Evolutionary conservation across 1,284 basidiomycete species (phyloP), one percentile per base, ranked within the genome.

Genomic region (Cryptococcus sp.): DNA sequence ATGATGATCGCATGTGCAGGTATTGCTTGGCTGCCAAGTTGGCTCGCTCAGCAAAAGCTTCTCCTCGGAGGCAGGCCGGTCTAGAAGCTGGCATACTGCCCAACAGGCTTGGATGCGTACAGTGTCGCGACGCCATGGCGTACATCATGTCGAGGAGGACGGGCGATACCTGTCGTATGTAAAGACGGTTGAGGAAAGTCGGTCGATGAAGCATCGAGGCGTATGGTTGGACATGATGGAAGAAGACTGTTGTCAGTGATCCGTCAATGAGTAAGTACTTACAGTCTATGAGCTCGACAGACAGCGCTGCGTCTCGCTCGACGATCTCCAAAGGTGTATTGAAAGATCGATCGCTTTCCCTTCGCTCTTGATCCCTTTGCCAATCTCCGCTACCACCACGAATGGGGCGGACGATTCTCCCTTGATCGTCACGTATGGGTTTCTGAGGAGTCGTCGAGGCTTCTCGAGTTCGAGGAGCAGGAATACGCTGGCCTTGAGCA

Each of bases 71-170:
- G 49, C 61, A 63, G 41, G 65, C 10, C 16, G 74, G 66, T 10
- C 61, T 56, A n/a, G 53, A 46, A 4, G 65, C 52, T 1, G 68
- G 59, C 45, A 64, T 59, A 2, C 63, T 56, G 3, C 58, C 41
- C 13, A 73, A 52, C 31, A 73, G 55, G 5, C 53, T 19, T 1
- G 62, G 65, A 49, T 74, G 72, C 31, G 71, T 67, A 54, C 63
- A 74, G 46, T 72, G 57, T 11, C 77, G 72, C 9, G 74, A 67
- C 19, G 74, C 61, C 19, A 77, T 55, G 18, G 75, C 71, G 59
- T 74, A 78, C 36, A 78, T 76, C 37, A 73, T 66, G 56, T 77
- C 69, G 46, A 77, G 63, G n/a, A 78, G 64, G 39, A 74, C 62
- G 4, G 72, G 69, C 13, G 75, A 73, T 3, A 73, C 64, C 43